These are phyloP conservation scores for Arabidopsis lyrata DNA, from an alignment of 441 rosid genomes.

Conservation along the genomic window DNA sequence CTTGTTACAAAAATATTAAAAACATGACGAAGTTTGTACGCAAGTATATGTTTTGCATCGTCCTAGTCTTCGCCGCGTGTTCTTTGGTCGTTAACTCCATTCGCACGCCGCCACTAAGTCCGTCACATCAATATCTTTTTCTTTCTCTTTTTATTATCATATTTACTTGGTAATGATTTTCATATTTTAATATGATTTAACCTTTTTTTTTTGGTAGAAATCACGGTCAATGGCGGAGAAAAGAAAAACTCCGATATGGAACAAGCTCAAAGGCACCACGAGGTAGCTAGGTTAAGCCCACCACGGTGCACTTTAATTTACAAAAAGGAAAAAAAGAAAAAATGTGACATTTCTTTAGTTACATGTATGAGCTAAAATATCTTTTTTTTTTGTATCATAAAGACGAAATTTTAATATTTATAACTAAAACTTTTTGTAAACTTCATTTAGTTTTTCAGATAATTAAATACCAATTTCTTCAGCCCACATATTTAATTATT, in stretches of 20 bases:
- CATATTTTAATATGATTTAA: background rate
- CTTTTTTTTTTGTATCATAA: background rate
- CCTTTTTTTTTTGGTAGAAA: conserved; percentile 10
- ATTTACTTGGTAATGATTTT: background rate
- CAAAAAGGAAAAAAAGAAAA: too few relatives aligned
- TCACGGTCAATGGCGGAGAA: conserved; percentile 32
- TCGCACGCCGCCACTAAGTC: conserved; percentile 49
- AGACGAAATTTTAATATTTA: background rate
- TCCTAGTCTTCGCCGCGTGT: conserved; percentile 44
- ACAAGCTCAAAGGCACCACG: conserved; percentile 36
- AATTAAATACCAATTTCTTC: background rate
- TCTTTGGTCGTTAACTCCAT: conserved; percentile 43
- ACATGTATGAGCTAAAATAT: background rate
- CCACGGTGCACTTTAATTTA: background rate
- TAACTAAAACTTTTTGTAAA: background rate
- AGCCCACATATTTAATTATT: too few relatives aligned
- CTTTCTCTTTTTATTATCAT: background rate
- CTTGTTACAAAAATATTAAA: background rate
- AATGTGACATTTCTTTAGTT: too few relatives aligned
- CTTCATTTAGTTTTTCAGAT: background rate
- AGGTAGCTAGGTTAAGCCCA: conserved; percentile 18
- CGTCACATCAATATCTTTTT: conserved; percentile 35
- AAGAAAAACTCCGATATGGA: conserved; percentile 24
- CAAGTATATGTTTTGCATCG: conserved; percentile 16
- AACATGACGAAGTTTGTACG: conserved; percentile 37